Conservation (phyloP, 176 grass and related monocot species). For the Saccharum officinarum region DNA sequence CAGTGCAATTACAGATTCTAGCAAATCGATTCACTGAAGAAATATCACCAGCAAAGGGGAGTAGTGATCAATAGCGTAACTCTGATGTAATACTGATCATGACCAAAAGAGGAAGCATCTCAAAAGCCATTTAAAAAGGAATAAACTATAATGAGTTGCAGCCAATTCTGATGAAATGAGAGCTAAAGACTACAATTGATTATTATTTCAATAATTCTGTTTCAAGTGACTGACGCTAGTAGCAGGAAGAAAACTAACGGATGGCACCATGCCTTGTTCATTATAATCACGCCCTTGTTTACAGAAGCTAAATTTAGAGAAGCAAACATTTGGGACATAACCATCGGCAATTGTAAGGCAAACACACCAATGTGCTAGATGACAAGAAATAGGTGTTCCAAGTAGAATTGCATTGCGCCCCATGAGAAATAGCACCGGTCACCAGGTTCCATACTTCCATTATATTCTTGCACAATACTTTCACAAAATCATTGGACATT, state of each 20-base stretch:
- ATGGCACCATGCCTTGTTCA: not conserved
- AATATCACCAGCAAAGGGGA: not conserved
- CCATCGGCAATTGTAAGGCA: not conserved
- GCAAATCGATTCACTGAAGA: slow-evolving; percentile 3
- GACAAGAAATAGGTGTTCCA: not conserved
- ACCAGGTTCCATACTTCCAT: not conserved
- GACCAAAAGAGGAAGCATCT: slow-evolving; percentile 1
- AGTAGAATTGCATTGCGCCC: not conserved
- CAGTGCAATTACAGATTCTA: slow-evolving; percentile 20
- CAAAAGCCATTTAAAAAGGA: slow-evolving; percentile 10
- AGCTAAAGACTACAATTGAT: not conserved
- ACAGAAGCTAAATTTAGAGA: not conserved
- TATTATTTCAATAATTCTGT: slow-evolving; percentile 15
- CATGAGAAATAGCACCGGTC: not conserved
- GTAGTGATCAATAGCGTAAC: slow-evolving; percentile 11
- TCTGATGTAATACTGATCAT: slow-evolving; percentile 25
- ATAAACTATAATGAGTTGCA: too few relatives aligned
- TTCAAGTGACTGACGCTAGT: not conserved
- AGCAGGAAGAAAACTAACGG: not conserved
- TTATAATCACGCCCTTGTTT: not conserved
- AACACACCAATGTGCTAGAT: not conserved
- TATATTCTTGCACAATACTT: not conserved
- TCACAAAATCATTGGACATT: slow-evolving; percentile 19
- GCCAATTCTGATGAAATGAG: too few relatives aligned
- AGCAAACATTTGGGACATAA: not conserved